Percentiles rank a stretch among this genome's conserved stretches.
Evolutionary conservation across 2,329 filamentous ascomycete genomes (phyloP).

Genomic region (Colletotrichum tabaci): DNA sequence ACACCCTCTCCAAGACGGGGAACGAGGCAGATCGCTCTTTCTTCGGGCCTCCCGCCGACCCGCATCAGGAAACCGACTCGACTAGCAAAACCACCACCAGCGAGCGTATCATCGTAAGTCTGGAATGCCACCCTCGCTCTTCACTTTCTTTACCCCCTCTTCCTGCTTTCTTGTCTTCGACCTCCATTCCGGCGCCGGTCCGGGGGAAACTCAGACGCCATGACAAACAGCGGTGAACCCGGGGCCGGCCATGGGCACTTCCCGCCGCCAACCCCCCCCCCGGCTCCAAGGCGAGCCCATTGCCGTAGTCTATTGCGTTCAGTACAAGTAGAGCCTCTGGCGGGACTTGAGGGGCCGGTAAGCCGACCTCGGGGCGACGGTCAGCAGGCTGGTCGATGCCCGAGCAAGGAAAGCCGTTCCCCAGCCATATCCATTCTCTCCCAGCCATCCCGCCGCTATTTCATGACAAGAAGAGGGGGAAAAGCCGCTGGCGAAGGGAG

Average conservation of each 20-base stretch:
- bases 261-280: conserved; percentile 15
- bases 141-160: too few relatives aligned
- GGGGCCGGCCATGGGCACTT: conserved; percentile 9
- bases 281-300: too few relatives aligned
- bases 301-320: too few relatives aligned
- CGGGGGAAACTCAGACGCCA: conserved; percentile 26
- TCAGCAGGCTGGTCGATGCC: neutral
- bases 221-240: conserved; percentile 39
- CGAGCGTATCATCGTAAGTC: too few relatives aligned
- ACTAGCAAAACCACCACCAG: neutral
- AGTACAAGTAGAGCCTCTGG: neutral
- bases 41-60: neutral
- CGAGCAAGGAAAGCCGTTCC: neutral
- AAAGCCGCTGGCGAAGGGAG: neutral
- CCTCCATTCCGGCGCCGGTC: conserved; percentile 18
- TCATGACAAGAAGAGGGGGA: too few relatives aligned
- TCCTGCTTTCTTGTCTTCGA: neutral
- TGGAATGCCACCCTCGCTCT: too few relatives aligned
- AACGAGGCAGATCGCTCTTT: neutral
- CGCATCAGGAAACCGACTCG: neutral
- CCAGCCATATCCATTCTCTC: neutral
- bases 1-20: conserved; percentile 22
- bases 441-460: neutral
- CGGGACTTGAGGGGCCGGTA: neutral
- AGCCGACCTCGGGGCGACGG: neutral